Base-by-base conservation (phyloP, 306 rosid species). In the Psophocarpus tetragonolobus region DNA sequence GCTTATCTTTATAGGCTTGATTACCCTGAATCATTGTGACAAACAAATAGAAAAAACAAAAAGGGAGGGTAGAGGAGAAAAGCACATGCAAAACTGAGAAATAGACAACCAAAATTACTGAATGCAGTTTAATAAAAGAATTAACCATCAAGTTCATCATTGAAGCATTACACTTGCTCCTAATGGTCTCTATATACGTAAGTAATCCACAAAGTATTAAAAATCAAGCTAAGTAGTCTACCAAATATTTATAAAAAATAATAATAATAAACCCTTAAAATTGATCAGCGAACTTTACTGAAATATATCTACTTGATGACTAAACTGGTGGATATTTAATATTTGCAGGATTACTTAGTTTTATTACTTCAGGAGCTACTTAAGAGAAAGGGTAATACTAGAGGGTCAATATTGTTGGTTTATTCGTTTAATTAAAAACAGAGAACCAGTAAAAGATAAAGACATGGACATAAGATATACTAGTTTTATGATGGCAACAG, bases 1-100 rank as follows among this genome's bases (percentile, higher is more conserved):
- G 98, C 83, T 87, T 96, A 56, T 86, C 98, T 86, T 93, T 96
- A 76, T 80, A 92, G 45, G 98, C 99, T 88, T 92, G 89, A 73
- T 96, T 96, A 57, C 99, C 99, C 99, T 96, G 70, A 71, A 50
- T 23, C 72, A 70, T 38, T 45, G 63, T 7, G 23, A 63, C 17
- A 79, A 76, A 68, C 42, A 58, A 53, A 45, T 60, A 38, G n/a
- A 51, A 24, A 35, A 53, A 33, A n/a, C n/a, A n/a, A n/a, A n/a
- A n/a, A n/a, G n/a, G 12, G 14, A 41, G 50, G 18, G 68, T 24
- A 36, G 26, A 62, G 71, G 18, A 38, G 58, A 73, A 67, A 54
- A 63, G 35, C 62, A 76, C 2, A 18, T 62, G 66, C 44, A 35
- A 60, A 69, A 10, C 35, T 4, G 35, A 67, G 63, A 39, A 42